phyloP scores from a whole-genome alignment of 257 asterid species.

The Nicotiana otophora region DNA sequence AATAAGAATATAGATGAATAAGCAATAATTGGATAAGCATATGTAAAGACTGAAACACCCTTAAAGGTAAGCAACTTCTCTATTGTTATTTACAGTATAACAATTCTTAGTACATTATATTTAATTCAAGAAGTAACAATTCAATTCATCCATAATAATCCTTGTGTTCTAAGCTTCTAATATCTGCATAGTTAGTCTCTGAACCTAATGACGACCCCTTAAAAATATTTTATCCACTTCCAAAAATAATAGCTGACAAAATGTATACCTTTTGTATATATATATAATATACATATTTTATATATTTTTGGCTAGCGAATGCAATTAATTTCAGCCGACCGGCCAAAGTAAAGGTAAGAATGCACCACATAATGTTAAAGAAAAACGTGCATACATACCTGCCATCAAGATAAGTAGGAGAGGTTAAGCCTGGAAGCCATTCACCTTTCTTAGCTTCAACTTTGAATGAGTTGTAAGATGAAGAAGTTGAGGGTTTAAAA shows the following conservation, averaged over 20 bases:
- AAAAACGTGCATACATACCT: conserved; percentile 34
- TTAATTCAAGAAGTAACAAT: too few species aligned
- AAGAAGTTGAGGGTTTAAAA: conserved; percentile 24
- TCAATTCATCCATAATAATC: not conserved
- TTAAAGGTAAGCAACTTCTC: too few species aligned
- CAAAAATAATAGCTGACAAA: too few species aligned
- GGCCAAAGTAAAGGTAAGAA: too few species aligned
- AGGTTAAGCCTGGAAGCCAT: conserved; percentile 90
- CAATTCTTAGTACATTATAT: not conserved
- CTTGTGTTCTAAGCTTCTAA: not conserved
- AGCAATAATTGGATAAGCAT: too few species aligned
- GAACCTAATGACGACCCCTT: too few species aligned
- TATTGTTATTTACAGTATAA: too few species aligned
- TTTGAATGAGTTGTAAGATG: conserved; percentile 42
- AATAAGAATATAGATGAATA: not conserved
- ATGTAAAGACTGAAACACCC: not conserved
- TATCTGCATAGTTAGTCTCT: not conserved
- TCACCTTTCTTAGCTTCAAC: conserved; percentile 95
- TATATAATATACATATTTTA: too few species aligned
- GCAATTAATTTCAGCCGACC: too few species aligned
- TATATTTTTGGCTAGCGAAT: too few species aligned
- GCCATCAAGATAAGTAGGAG: conserved; percentile 82
- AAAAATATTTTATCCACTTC: too few species aligned
- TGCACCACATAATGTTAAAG: not conserved
- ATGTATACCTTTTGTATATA: too few species aligned